Evolutionary conservation across 306 rosid genomes (phyloP).

Genomic region (Dicorynia guianensis): DNA sequence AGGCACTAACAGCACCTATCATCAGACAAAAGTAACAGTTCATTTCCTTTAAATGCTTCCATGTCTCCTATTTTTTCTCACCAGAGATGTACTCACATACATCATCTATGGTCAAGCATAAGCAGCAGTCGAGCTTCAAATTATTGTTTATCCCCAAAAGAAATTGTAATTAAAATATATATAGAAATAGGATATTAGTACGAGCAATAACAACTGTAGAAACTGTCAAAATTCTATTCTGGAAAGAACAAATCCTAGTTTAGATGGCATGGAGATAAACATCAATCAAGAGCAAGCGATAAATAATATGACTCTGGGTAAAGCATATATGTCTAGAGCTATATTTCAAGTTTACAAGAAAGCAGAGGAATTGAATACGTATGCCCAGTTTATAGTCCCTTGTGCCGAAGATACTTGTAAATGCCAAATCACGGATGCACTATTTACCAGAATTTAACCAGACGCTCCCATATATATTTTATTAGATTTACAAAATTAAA

Average conservation of each 20-base stretch:
- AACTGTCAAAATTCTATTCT: background rate
- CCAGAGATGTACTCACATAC: background rate
- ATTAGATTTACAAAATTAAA: constrained; percentile 20
- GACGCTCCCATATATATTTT: constrained; percentile 3
- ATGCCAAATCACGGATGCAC: constrained; percentile 22
- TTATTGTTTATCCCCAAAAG: background rate
- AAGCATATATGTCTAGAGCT: constrained; percentile 11
- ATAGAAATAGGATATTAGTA: background rate
- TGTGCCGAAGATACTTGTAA: constrained; percentile 22
- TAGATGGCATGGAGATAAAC: constrained; percentile 11
- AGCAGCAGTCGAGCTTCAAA: constrained; percentile 14
- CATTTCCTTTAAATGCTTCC: background rate
- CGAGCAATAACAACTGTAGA: constrained; percentile 14
- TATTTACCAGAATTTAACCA: background rate
- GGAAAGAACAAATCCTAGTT: constrained; percentile 1
- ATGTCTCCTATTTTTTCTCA: background rate
- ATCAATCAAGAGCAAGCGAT: constrained; percentile 17
- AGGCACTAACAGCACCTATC: background rate
- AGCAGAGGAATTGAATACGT: background rate
- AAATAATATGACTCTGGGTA: background rate
- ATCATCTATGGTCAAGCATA: background rate
- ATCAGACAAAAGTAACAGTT: constrained; percentile 9
- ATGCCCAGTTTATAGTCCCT: background rate
- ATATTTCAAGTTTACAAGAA: background rate
- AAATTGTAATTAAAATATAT: background rate